These are phyloP conservation scores for Microthlaspi erraticum DNA, from an alignment of 345 rosid genomes.

Conservation along the genomic window DNA sequence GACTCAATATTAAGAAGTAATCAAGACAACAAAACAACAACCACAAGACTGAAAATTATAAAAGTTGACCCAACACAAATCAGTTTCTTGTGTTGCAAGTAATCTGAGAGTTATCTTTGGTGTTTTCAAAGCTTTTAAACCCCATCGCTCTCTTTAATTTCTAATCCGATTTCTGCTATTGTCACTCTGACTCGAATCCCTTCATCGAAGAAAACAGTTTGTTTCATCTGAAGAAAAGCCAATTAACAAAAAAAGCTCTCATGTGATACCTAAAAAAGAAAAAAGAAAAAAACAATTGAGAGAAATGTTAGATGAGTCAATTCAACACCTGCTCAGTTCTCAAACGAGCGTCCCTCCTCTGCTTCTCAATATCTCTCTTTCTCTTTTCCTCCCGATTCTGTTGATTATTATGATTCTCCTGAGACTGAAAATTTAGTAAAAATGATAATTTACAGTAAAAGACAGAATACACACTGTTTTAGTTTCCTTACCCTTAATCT, in stretches of 20 bases:
- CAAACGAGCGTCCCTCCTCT: constrained; percentile 17
- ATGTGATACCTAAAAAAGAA: background rate
- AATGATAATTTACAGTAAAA: constrained; percentile 2
- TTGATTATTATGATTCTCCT: background rate
- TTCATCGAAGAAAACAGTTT: background rate
- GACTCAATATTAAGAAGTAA: background rate
- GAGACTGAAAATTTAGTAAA: constrained; percentile 1
- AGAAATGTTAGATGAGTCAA: constrained; percentile 7
- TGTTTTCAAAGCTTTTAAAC: too few species aligned
- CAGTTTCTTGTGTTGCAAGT: too few species aligned
- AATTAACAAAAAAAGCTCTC: background rate
- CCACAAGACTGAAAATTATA: background rate
- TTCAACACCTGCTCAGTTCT: constrained; percentile 5
- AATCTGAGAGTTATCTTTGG: too few species aligned
- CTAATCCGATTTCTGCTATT: too few species aligned
- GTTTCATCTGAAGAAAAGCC: background rate
- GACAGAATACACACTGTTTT: constrained; percentile 1
- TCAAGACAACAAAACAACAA: background rate
- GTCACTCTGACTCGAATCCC: too few species aligned
- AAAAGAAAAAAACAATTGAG: background rate
- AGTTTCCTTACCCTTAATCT: too few species aligned
- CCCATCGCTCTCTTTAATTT: too few species aligned
- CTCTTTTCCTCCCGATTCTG: background rate
- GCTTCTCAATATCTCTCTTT: constrained; percentile 9
- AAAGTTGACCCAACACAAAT: background rate